A percentile compares a stretch with the other conserved stretches of the same genome.
phyloP scores from a whole-genome alignment of 345 rosid species.

The Lenwebbia sp. region DNA sequence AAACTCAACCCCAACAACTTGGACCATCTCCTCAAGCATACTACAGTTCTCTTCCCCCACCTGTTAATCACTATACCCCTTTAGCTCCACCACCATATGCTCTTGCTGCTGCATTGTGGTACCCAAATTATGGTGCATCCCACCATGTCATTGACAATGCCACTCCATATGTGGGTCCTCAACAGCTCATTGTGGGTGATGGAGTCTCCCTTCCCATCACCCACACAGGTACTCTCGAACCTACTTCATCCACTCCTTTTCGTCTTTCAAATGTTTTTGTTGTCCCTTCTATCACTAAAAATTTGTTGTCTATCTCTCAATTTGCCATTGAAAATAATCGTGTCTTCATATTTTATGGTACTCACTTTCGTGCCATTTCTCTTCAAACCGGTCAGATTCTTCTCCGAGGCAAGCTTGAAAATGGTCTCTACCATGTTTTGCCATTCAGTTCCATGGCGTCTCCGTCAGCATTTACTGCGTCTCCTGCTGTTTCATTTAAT shows the following conservation, averaged over 20 bases:
- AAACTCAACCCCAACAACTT: too few species aligned
- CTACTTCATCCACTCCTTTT: not conserved
- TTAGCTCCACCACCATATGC: not conserved
- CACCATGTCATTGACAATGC: too few species aligned
- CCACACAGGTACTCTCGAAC: not conserved
- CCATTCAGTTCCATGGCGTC: too few species aligned
- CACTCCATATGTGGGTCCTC: too few species aligned
- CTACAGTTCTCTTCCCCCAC: not conserved
- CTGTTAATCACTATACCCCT: not conserved
- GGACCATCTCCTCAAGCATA: not conserved
- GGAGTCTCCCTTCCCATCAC: not conserved
- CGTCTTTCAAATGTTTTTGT: not conserved
- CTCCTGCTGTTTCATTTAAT: too few species aligned
- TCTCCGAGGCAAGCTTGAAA: not conserved
- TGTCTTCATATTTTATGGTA: not conserved
- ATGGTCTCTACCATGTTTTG: too few species aligned
- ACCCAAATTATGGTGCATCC: too few species aligned
- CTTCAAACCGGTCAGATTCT: not conserved
- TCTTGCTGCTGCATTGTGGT: not conserved
- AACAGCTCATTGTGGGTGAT: not conserved
- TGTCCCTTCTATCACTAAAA: not conserved
- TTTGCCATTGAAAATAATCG: not conserved
- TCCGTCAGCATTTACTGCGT: too few species aligned
- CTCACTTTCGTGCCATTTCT: not conserved
- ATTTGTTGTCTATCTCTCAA: not conserved